These are phyloP conservation scores for Trichoderma atroviride DNA, from an alignment of 2,329 filamentous ascomycete genomes.

Conservation along the genomic window DNA sequence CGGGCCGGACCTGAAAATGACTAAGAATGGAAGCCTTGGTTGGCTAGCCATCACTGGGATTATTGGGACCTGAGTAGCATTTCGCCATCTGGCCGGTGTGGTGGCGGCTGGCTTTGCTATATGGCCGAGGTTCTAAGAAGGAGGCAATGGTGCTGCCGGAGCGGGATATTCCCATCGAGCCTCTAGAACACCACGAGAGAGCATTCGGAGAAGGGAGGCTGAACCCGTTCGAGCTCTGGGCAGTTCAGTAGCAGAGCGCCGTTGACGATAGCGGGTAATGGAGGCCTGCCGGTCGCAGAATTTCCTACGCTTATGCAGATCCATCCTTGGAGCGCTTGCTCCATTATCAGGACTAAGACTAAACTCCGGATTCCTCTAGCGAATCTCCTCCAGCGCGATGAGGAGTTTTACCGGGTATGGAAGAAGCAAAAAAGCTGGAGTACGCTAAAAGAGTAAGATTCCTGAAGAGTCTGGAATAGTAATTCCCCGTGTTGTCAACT, in stretches of 20 bases:
- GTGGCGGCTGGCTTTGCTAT: constrained; percentile 26
- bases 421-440: constrained; percentile 7
- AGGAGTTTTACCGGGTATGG: background rate
- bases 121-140: constrained; percentile 17
- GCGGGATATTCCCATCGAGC: background rate
- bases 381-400: constrained; percentile 12
- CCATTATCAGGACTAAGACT: constrained; percentile 1
- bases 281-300: background rate
- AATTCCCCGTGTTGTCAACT: constrained; percentile 11
- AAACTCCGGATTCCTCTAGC: constrained; percentile 8
- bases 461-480: background rate
- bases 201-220: background rate
- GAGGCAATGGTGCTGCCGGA: background rate
- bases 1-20: constrained; percentile 25
- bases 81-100: constrained; percentile 11
- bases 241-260: background rate
- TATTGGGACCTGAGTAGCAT: constrained; percentile 5
- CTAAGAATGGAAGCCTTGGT: constrained; percentile 16
- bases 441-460: constrained; percentile 7
- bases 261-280: constrained; percentile 5
- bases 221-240: background rate
- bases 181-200: constrained; percentile 6
- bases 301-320: constrained; percentile 5
- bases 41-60: background rate
- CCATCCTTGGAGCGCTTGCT: background rate